Conservation (phyloP, 148 eudicot species). For the Cornus controversa region DNA sequence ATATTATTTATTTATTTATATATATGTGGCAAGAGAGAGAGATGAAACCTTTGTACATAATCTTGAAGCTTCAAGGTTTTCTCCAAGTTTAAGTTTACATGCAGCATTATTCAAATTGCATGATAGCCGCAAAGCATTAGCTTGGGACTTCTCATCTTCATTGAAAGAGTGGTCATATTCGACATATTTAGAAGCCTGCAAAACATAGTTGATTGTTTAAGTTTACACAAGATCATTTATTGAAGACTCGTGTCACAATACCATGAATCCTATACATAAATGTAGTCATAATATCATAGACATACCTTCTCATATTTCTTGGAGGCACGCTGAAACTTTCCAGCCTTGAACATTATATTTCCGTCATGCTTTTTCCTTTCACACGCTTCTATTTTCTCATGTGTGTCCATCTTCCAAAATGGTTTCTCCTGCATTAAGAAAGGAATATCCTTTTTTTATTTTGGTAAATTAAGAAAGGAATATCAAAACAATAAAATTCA, state of each 20-base stretch:
- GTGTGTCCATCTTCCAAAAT: constrained; percentile 58
- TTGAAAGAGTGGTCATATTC: constrained; percentile 48
- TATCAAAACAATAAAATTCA: too few relatives aligned
- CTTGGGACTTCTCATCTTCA: constrained; percentile 42
- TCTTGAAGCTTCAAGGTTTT: constrained; percentile 43
- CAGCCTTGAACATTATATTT: constrained; percentile 47
- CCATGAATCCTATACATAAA: neutral
- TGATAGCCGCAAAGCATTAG: constrained; percentile 33
- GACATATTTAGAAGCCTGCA: constrained; percentile 48
- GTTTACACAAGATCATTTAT: neutral
- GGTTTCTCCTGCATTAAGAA: constrained; percentile 42
- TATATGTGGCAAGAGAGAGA: too few relatives aligned
- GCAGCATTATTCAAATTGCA: constrained; percentile 65
- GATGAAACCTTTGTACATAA: constrained; percentile 52
- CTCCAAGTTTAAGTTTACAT: constrained; percentile 54
- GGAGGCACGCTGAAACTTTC: constrained; percentile 51
- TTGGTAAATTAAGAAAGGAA: neutral
- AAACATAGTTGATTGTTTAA: neutral
- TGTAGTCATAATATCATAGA: neutral
- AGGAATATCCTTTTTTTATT: neutral
- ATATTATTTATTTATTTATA: too few relatives aligned
- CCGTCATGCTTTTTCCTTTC: constrained; percentile 60
- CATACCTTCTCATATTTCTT: constrained; percentile 53
- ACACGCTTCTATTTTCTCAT: constrained; percentile 50
- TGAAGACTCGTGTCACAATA: neutral